phyloP scores from a whole-genome alignment of 495 filamentous ascomycete genomes.

The Hyaloscypha finlandica region DNA sequence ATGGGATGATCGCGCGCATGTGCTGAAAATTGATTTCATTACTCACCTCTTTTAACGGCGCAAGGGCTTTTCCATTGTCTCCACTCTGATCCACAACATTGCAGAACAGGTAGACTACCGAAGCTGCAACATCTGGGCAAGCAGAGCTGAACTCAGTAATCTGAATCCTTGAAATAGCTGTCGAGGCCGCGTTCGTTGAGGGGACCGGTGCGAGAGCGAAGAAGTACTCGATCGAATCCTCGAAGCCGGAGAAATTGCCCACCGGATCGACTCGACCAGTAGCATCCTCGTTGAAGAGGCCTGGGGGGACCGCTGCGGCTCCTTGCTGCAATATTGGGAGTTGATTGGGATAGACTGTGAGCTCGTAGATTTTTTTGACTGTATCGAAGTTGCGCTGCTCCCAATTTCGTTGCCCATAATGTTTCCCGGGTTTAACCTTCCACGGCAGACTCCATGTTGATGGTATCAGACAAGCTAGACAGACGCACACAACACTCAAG shows the following conservation, averaged over 20 bases:
- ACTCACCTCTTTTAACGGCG: constrained; percentile 34
- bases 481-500: constrained; percentile 24
- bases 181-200: constrained; percentile 27
- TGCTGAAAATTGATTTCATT: constrained; percentile 4
- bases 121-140: constrained; percentile 38
- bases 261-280: constrained; percentile 40
- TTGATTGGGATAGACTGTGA: constrained; percentile 45
- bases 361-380: constrained; percentile 42
- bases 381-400: constrained; percentile 40
- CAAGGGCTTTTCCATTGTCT: constrained; percentile 31
- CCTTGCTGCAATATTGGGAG: constrained; percentile 37
- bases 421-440: neutral
- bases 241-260: constrained; percentile 41
- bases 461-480: constrained; percentile 21
- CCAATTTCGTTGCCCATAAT: constrained; percentile 9
- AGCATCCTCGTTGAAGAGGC: constrained; percentile 40
- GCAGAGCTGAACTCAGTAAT: constrained; percentile 40
- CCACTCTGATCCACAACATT: constrained; percentile 35
- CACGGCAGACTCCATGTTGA: constrained; percentile 24
- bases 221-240: constrained; percentile 44
- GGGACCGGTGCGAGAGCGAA: constrained; percentile 42
- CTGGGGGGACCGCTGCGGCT: constrained; percentile 35
- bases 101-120: constrained; percentile 40
- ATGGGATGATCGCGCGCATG: constrained; percentile 3
- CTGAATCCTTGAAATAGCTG: constrained; percentile 36